These are phyloP conservation scores for Fusarium sp. DNA, from an alignment of 2,329 filamentous ascomycete species.

Conservation along the genomic window DNA sequence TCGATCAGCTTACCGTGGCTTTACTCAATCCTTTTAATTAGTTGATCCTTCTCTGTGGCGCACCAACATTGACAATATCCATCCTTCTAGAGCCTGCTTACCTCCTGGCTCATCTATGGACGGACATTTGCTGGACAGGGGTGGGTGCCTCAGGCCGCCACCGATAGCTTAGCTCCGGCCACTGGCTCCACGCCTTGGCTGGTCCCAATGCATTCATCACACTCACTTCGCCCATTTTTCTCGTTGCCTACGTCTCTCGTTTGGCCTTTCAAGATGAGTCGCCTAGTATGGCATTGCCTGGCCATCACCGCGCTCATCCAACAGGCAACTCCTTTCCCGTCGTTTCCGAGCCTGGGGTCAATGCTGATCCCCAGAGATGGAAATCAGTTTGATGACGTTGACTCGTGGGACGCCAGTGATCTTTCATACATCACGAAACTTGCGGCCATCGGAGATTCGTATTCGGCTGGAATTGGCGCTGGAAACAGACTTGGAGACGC, in stretches of 20 bases:
- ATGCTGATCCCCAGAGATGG: neutral
- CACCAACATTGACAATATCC: neutral
- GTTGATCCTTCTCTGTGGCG: neutral
- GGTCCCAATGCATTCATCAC: neutral
- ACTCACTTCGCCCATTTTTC: neutral
- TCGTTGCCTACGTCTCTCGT: neutral
- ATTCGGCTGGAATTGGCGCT: conserved; percentile 15
- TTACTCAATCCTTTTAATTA: neutral
- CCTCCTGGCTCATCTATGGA: neutral
- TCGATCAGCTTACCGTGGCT: neutral
- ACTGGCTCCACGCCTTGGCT: neutral
- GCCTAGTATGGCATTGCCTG: neutral
- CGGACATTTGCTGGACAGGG: neutral
- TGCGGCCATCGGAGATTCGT: conserved; percentile 15
- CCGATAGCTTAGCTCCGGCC: neutral
- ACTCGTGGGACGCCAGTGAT: neutral
- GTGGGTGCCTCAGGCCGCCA: neutral
- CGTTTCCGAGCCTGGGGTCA: neutral
- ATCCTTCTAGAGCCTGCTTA: neutral
- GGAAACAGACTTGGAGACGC: neutral
- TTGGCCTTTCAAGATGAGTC: neutral
- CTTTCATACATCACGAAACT: conserved; percentile 10
- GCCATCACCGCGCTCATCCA: neutral
- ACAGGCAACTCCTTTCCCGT: neutral
- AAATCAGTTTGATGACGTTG: neutral